Evolutionary conservation across 192 early-diverging fungal species (phyloP), one percentile per base, ranked within the genome.

Genomic region (Mortierella claussenii): DNA sequence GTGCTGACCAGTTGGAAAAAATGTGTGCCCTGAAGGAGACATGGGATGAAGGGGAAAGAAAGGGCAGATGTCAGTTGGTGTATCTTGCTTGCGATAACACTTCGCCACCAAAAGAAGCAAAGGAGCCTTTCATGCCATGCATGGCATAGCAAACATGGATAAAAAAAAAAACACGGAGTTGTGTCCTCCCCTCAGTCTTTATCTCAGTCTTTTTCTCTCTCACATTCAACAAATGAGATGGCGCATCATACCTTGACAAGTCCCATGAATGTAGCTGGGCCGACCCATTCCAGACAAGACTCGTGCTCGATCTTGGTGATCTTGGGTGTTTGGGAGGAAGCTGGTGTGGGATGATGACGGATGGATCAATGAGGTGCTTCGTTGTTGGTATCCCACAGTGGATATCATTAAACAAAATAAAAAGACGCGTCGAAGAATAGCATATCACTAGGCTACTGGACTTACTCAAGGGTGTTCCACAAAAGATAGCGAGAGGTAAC

Each of bases 391-490:
- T n/a, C n/a, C n/a, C n/a, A n/a, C n/a, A n/a, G n/a, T 43, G 2
- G 26, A 46, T 31, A 17, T 20, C 3, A 9, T 17, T 23, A 23
- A 10, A 51, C 0, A 15, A 2, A 62, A 62, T 24, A 51, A 12
- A 33, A 21, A 23, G 12, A 7, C 8, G 21, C 20, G 50, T 42
- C 7, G 10, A 12, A 48, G 20, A 42, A 17, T 42, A 42, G 8
- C 17, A 17, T 42, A 21, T 21, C 45, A 46, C 17, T n/a, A 46
- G 15, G 15, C 21, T 45, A 4, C 1, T 3, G 1, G 1, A 47
- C 71, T 65, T 76, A 76, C 73, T 56, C 1, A 67, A 17, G 27
- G 73, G 73, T 45, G 65, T 58, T 26, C 73, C 73, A 24, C 73
- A 76, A 30, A 76, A 34, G 42, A 76, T 37, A 20, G 58, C 47